Evolutionary conservation across 2,329 filamentous ascomycete species (phyloP), one percentile per base, ranked within the genome.

Genomic region (Nannizziopsis barbatae): DNA sequence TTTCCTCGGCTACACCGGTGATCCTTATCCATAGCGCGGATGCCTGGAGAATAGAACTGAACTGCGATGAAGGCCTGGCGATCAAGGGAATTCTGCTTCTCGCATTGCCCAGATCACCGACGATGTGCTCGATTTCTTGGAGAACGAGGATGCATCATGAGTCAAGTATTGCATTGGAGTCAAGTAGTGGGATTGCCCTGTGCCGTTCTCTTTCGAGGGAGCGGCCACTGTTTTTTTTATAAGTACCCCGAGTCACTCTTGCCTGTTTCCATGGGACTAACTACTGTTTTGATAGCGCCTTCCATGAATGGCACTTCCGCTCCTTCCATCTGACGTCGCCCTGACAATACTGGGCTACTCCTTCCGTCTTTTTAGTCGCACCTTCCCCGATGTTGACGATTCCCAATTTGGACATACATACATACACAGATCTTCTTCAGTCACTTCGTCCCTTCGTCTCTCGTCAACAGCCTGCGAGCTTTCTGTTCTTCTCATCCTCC

Each of bases 221-320:
- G 55, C 52, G 57, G 61, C 58, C 55, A 42, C 50, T 57, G 39
- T 55, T 65, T 65, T 65, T 65, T 61, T 61, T 63, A 68, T 68
- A 68, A 65, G 65, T 68, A 20, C 35, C 49, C 57, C 58, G 40
- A 9, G 14, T 47, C 47, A 22, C 5, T 17, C 2, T 32, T 4
- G 39, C 42, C 51, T 53, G 50, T 37, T n/a, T 52, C 59, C 22
- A 27, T 50, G 30, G 47, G 47, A 37, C 54, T 56, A 64, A 67
- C 64, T 66, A 59, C 58, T 10, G 17, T 10, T 27, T 9, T 36
- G 42, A 37, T 30, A 5, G 17, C 10, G 5, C 42, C 31, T 35
- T 35, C 12, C 9, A 20, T 18, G 12, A 5, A 2, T 6, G 30
- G 2, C 18, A 10, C 3, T 30, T 18, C n/a, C 15, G 11, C 42